Base-by-base conservation (phyloP, 2,329 filamentous ascomycete species). In the Pseudogymnoascus sp. region DNA sequence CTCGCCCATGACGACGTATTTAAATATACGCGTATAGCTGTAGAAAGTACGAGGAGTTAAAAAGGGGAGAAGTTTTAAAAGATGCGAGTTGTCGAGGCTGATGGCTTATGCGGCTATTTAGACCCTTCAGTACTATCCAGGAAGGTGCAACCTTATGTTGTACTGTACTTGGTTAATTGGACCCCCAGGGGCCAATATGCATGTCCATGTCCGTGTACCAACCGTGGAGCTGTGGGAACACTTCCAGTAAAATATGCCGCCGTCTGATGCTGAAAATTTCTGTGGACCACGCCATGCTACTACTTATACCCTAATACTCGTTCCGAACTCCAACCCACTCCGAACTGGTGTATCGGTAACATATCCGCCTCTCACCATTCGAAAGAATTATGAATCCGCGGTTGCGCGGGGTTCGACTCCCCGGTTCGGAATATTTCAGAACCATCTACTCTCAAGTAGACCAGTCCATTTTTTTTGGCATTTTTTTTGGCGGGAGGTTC, bases 301-400 rank as follows among this genome's bases (percentile, higher is more conserved):
- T 52, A 52, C 45, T 18, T 52, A n/a, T 33, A 52, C 45, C 27
- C n/a, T 31, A 52, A 52, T 52, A 33, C 27, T 9, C 7, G 4
- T 52, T 31, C 25, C 45, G 45, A 31, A 12, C 45, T 33, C 27
- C 45, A 52, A 52, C 45, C 45, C 45, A 52, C 45, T 63, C 61
- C 61, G 61, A 63, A 63, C 59, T 63, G 61, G 61, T 63, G 61
- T 63, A 63, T 63, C 61, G 61, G 61, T 61, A 63, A 62, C 60
- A 61, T 61, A 58, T 61, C 60, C 60, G 61, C 58, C 58, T 62
- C 58, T 60, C 61, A 60, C 33, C 33, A 40, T 60, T 25, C 33
- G 42, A 48, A 48, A 48, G 42, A 48, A 48, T 39, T 29, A 33
- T 60, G 18, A 61, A 59, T 48, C 25, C 61, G 61, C 61, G 61